Percentiles rank a stretch among this genome's conserved stretches.
These are phyloP conservation scores for Colletotrichum sp. DNA, from an alignment of 2,329 filamentous ascomycete species.

Conservation along the genomic window DNA sequence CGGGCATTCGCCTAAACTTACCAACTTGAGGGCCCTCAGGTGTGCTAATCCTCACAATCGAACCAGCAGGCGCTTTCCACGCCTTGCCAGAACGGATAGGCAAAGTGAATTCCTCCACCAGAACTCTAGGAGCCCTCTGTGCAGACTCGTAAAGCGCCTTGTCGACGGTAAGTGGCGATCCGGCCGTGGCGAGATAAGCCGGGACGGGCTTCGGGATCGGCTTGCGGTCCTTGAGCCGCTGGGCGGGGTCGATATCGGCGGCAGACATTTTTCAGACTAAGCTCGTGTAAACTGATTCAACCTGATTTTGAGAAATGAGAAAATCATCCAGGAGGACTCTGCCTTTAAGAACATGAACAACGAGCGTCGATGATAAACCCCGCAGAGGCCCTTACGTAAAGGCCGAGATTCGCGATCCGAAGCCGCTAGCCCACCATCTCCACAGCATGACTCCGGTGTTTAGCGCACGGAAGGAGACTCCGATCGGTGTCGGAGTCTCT, in stretches of 20 bases:
- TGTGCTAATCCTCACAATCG: constrained; percentile 75
- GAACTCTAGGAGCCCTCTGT: constrained; percentile 47
- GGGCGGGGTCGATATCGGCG: not conserved
- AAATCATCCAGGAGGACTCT: not conserved
- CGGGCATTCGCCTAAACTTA: constrained; percentile 28
- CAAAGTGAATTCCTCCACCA: constrained; percentile 61
- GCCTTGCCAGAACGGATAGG: constrained; percentile 76
- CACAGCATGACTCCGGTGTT: not conserved
- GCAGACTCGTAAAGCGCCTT: constrained; percentile 64
- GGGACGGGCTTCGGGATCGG: constrained; percentile 52
- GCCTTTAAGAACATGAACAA: not conserved
- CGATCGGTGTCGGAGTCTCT: not conserved
- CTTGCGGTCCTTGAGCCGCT: constrained; percentile 45
- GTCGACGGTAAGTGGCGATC: constrained; percentile 49
- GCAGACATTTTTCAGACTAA: not conserved
- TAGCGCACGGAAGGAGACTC: not conserved
- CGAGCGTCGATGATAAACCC: not conserved
- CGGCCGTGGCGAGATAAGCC: constrained; percentile 49
- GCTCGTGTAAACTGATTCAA: not conserved
- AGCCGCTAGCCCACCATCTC: constrained; percentile 1
- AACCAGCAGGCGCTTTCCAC: constrained; percentile 72
- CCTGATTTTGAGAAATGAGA: fast-evolving
- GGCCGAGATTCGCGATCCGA: not conserved
- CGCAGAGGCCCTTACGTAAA: constrained; percentile 13
- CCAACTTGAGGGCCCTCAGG: constrained; percentile 78